Base-by-base conservation (phyloP, 2,329 filamentous ascomycete genomes). In the Diaporthe sp. region DNA sequence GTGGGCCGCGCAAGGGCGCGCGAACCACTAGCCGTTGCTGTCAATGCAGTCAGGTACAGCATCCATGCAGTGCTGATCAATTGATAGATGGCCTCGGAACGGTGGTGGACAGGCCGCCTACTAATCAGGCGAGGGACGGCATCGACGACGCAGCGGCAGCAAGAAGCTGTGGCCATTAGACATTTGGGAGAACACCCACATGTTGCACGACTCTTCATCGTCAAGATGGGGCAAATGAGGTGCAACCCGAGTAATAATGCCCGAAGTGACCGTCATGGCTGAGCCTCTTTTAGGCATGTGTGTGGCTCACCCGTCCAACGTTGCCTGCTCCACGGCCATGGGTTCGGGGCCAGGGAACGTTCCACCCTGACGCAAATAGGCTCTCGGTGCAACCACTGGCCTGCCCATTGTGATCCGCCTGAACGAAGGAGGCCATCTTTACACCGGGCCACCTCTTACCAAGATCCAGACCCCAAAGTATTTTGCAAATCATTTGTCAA, bases 361-460 rank as follows among this genome's bases (percentile, higher is more conserved):
- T 34, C 61, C 61, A 65, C 42, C 13, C 28, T 65, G 28, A 65
- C 28, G 25, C 42, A 65, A 49, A n/a, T 65, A 49, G 17, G 42
- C 42, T 15, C 25, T 46, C 17, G 42, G 42, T 28, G 25, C 28
- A 49, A 65, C 34, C 22, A 61, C 13, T 13, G n/a, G n/a, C 60
- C 37, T 44, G 15, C 31, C 60, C 60, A 28, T 12, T 31, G 39
- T 62, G 22, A 31, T 22, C 60, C 44, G 37, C 60, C 60, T 39
- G 13, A 13, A 44, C 15, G 25, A n/a, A 42, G 13, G 7, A 9
- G 6, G 7, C 13, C 37, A 42, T 61, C 22, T n/a, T 31, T n/a
- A 37, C 31, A 19, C 25, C 9, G 42, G 17, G 42, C 42, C 25
- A 13, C 7, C 42, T 13, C 13, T n/a, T 13, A 31, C 8, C 15